Evolutionary conservation across 1,139 yeast species (phyloP), one percentile per base, ranked within the genome.

Genomic region (Waltiozyma sp.): DNA sequence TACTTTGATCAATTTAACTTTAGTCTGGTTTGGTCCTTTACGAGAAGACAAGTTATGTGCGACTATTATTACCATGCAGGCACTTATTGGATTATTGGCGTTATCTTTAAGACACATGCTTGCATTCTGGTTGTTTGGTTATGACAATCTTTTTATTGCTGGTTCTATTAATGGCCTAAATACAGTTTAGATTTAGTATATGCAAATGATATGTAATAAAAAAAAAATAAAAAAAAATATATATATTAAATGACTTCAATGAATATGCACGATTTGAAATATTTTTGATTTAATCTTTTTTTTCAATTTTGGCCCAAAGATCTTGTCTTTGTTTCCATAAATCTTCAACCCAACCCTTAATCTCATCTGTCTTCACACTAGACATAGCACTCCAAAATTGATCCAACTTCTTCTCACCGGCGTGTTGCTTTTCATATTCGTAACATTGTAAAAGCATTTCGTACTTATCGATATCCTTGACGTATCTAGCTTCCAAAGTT

Each of bases 391-490:
- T 55, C 66, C 80, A 78, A 56, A 91, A 89, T 54, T 86, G 89
- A 41, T 72, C 67, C 52, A 89, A 68, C 53, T 77, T 72, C 51
- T 75, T 75, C 43, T 63, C 62, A 42, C 80, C 72, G 6, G 77
- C 73, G 55, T 68, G 72, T 49, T 70, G 69, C 55, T 76, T 80
- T 62, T 88, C 96, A 57, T 88, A 91, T 61, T 89, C 97, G 68
- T 84, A 80, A 19, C 95, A 84, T 63, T 91, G 96, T 50, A 85
- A 75, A 51, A 89, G 69, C 77, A 91, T 79, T 65, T 91, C 98
- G 57, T 78, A 86, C 70, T 91, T 91, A 63, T 91, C 98, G 46
- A 91, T 78, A 61, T 91, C 97, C 63, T 91, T 91, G 46, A 88
- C 95, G 55, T 85, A 86, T 45, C 81, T 72, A 6, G 97, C 96